Conservation (phyloP, 2,329 filamentous ascomycete species). For the Chaetomiaceae sp. region DNA sequence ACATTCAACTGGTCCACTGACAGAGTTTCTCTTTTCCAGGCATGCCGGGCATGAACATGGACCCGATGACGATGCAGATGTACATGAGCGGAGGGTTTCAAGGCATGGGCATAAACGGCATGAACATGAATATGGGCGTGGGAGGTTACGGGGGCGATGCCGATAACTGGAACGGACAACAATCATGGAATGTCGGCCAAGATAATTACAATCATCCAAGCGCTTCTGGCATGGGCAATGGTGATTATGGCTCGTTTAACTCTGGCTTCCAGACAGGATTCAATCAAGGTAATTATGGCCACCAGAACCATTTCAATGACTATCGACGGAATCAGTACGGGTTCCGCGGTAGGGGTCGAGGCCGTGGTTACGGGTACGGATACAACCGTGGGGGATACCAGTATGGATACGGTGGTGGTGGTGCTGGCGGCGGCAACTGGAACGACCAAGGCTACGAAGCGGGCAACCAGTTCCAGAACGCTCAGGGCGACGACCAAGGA, state of each 20-base stretch:
- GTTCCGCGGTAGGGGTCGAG: constrained; percentile 59
- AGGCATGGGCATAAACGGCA: constrained; percentile 69
- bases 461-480: constrained; percentile 24
- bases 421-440: constrained; percentile 24
- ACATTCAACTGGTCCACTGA: constrained; percentile 25
- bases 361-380: constrained; percentile 50
- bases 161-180: constrained; percentile 76
- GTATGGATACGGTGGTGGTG: constrained; percentile 26
- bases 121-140: constrained; percentile 74
- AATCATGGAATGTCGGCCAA: constrained; percentile 79
- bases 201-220: constrained; percentile 86
- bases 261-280: constrained; percentile 71
- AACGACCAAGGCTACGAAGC: constrained; percentile 26
- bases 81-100: constrained; percentile 75
- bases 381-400: constrained; percentile 39
- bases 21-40: constrained; percentile 39
- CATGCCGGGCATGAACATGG: constrained; percentile 82
- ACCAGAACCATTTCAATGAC: constrained; percentile 72
- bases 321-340: constrained; percentile 66
- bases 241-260: constrained; percentile 77
- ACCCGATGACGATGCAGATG: constrained; percentile 70
- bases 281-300: constrained; percentile 81
- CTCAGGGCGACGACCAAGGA: constrained; percentile 18
- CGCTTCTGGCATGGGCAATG: constrained; percentile 73
- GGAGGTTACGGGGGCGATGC: constrained; percentile 65